Evolutionary conservation across 1,284 basidiomycete genomes (phyloP).

Genomic region (Microbotryum intermedium): DNA sequence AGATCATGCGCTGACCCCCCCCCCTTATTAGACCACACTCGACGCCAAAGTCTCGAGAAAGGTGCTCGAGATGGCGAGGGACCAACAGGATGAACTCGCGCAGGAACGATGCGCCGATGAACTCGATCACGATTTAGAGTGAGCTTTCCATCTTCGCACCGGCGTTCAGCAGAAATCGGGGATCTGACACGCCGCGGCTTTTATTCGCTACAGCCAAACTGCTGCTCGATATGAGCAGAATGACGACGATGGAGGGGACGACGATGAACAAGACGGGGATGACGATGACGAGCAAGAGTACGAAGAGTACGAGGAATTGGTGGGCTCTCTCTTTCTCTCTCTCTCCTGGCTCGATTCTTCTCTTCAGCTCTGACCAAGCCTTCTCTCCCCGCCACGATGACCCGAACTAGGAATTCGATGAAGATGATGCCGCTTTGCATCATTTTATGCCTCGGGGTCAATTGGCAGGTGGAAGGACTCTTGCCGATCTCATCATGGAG

Average conservation of each 20-base stretch:
- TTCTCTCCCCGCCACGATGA: neutral
- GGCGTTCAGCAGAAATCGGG: too few species aligned
- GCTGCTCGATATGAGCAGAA: neutral
- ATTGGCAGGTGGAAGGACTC: slow-evolving; percentile 60
- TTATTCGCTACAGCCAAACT: too few species aligned
- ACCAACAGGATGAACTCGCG: slow-evolving; percentile 77
- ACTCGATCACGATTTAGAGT: slow-evolving; percentile 11
- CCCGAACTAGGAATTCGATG: slow-evolving; percentile 37
- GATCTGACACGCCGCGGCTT: too few species aligned
- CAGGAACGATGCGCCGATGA: slow-evolving; percentile 13
- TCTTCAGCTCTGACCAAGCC: neutral
- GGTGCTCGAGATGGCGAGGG: slow-evolving; percentile 84
- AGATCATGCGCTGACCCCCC: neutral
- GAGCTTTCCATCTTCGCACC: neutral
- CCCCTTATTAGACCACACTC: slow-evolving; percentile 52
- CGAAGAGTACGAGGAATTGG: slow-evolving; percentile 49
- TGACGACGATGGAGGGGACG: slow-evolving; percentile 34
- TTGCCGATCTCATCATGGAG: slow-evolving; percentile 92
- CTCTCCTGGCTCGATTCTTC: neutral
- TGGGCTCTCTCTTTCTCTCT: slow-evolving; percentile 31
- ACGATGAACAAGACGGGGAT: slow-evolving; percentile 29
- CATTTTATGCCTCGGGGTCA: slow-evolving; percentile 53
- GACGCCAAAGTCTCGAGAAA: slow-evolving; percentile 78
- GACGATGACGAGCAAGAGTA: slow-evolving; percentile 44
- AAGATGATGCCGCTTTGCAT: slow-evolving; percentile 75